phyloP scores from a whole-genome alignment of 768 basidiomycete species.

The Auriculariales sp. region DNA sequence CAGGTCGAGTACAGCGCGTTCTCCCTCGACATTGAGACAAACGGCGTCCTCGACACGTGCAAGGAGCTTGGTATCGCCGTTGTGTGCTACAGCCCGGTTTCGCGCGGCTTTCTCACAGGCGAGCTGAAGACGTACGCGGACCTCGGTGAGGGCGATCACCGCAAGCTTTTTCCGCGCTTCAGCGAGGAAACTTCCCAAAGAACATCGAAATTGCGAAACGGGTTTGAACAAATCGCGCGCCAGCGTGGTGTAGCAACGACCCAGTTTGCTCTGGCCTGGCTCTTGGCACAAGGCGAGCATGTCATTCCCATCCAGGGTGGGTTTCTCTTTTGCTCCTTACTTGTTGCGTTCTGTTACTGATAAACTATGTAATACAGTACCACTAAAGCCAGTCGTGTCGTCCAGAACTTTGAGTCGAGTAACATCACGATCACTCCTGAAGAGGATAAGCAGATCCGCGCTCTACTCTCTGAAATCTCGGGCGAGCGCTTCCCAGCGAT shows the following conservation, averaged over 20 bases:
- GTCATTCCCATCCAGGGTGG: conserved; percentile 12
- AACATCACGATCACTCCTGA: conserved; percentile 20
- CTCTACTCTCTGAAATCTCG: conserved; percentile 4
- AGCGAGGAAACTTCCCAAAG: conserved; percentile 7
- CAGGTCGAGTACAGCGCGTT: conserved; percentile 41
- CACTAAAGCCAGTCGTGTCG: conserved; percentile 10
- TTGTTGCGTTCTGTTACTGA: too few species aligned
- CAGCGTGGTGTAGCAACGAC: conserved; percentile 7
- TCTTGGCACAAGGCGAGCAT: conserved; percentile 9
- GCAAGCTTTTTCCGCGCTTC: conserved; percentile 3
- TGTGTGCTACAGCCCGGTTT: conserved; percentile 38
- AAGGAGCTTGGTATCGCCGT: conserved; percentile 35
- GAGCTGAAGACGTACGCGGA: conserved; percentile 18
- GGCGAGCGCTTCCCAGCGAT: background rate
- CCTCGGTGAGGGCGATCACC: conserved; percentile 4
- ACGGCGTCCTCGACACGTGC: conserved; percentile 26
- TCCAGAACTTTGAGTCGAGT: conserved; percentile 28
- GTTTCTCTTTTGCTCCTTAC: background rate
- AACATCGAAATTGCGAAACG: conserved; percentile 8
- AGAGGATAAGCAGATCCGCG: conserved; percentile 24
- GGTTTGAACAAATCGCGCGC: conserved; percentile 8
- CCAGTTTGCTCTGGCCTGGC: conserved; percentile 13
- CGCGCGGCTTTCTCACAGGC: conserved; percentile 38
- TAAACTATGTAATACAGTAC: background rate
- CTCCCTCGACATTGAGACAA: conserved; percentile 31